These are phyloP conservation scores for Saposhnikovia divaricata DNA, from an alignment of 129 eudicot species.

Conservation along the genomic window DNA sequence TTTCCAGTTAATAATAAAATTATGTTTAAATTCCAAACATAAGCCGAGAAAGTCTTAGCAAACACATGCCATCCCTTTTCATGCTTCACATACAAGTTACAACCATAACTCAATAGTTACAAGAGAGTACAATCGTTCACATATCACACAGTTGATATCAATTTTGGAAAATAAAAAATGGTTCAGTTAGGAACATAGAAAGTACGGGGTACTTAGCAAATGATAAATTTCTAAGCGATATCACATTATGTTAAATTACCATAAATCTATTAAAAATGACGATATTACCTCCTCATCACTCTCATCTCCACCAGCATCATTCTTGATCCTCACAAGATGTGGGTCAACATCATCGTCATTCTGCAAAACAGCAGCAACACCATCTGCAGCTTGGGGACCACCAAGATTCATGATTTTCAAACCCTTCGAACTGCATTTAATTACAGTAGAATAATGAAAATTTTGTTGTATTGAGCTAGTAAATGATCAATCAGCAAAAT, in stretches of 20 bases:
- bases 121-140: too few species aligned
- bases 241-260: not conserved
- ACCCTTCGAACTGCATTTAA: constrained; percentile 58
- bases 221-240: too few species aligned
- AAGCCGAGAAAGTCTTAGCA: not conserved
- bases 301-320: constrained; percentile 69
- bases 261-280: not conserved
- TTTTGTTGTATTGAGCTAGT: not conserved
- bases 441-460: not conserved
- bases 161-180: too few species aligned
- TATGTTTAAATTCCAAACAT: not conserved
- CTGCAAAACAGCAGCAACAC: constrained; percentile 60
- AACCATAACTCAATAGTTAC: too few species aligned
- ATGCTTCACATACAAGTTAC: too few species aligned
- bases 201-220: not conserved
- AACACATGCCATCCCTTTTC: too few species aligned
- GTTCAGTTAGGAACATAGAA: too few species aligned
- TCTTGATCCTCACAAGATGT: constrained; percentile 75
- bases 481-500: not conserved
- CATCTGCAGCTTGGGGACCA: constrained; percentile 45
- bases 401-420: constrained; percentile 78
- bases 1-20: too few species aligned
- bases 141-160: too few species aligned
- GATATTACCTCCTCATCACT: constrained; percentile 78
- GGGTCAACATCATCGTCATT: constrained; percentile 75